Evolutionary conservation across 2,329 filamentous ascomycete genomes (phyloP).

Genomic region (Cladosporium sp.): DNA sequence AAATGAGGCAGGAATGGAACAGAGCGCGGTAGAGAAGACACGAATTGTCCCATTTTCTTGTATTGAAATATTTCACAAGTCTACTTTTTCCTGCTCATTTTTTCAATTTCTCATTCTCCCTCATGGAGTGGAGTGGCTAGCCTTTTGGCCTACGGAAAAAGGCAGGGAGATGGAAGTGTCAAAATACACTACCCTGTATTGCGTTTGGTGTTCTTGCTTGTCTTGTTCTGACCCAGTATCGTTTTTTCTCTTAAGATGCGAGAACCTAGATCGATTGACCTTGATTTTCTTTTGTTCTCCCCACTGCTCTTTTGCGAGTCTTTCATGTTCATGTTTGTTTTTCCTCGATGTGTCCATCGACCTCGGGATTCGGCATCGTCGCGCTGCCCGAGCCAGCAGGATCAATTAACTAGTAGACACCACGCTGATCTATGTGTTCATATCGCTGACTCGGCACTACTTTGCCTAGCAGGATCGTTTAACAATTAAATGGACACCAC

Average conservation of each 20-base stretch:
- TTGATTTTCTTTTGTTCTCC: background rate
- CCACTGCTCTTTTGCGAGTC: background rate
- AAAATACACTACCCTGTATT: background rate
- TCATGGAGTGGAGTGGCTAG: background rate
- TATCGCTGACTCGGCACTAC: background rate
- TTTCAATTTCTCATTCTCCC: background rate
- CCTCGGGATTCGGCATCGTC: background rate
- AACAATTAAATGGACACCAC: too few species aligned
- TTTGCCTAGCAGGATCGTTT: too few species aligned
- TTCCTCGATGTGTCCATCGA: background rate
- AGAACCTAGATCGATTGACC: background rate
- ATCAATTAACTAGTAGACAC: background rate
- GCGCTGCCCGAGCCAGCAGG: background rate
- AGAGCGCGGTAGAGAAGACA: background rate
- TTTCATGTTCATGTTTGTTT: background rate
- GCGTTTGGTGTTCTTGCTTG: background rate
- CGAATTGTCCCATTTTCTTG: background rate
- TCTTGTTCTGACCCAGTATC: background rate
- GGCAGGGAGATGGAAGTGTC: background rate
- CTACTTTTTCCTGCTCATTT: background rate
- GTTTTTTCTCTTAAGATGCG: background rate
- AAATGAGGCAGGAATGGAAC: background rate
- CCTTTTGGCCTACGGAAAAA: background rate
- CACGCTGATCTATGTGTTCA: background rate
- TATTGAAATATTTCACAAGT: background rate